Evolutionary conservation across 1,284 basidiomycete species (phyloP), one percentile per base, ranked within the genome.

Genomic region (Paramarasmius palmivorus): DNA sequence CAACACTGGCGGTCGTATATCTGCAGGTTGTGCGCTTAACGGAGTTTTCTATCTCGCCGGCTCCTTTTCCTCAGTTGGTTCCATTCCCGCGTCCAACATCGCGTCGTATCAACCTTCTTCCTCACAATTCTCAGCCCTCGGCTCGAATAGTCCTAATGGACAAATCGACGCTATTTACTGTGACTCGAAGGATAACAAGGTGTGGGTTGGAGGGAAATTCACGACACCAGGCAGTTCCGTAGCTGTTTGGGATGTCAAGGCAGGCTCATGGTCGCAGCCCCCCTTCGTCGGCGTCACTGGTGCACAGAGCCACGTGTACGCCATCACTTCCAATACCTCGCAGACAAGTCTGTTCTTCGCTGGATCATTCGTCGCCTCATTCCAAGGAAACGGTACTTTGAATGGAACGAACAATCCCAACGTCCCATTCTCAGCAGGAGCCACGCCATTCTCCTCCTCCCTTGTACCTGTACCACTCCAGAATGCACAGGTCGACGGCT

Each of bases 161-260:
- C 73, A 78, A 42, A 81, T 98, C 5, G 74, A 82, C 50, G 75
- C 93, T 2, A 63, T 97, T n/a, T 92, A 82, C 61, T 99, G 96
- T 71, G 94, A 98, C 70, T 62, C 78, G 10, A 73, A 77, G 45
- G 78, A 83, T 57, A 75, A 77, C 58, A 83, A 86, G 60, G 73
- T 99, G 42, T 96, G 95, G 89, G 88, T 82, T 19, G 93, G 94
- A 25, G 96, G 96, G 22, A 75, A 72, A 29, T 98, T 98, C 70
- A 79, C 81, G 3, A 83, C 83, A 7, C 86, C 85, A 7, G 79
- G 78, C 12, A 80, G 83, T 20, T 84, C 88, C 25, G 87, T 98
- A 40, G 93, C 92, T 14, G 71, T 90, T 25, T 98, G 90, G 88
- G 84, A 90, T 62, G 68, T 78, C 39, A 76, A 81, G 40, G 74